A percentile compares a stretch with the other conserved stretches of the same genome.
Evolutionary conservation across 2,329 filamentous ascomycete species (phyloP).

Genomic region (Aureobasidium uvarum): DNA sequence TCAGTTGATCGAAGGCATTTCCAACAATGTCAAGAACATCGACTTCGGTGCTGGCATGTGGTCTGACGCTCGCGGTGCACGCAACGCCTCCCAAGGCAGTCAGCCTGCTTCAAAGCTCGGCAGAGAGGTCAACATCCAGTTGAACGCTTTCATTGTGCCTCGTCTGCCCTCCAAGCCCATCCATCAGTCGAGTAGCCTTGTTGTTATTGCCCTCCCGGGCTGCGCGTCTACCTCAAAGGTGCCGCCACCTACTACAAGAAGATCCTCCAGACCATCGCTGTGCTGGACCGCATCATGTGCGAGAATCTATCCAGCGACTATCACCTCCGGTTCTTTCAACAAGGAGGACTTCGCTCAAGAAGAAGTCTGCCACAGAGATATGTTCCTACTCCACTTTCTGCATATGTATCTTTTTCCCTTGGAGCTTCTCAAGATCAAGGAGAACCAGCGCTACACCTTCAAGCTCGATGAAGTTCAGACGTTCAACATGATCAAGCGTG

Average conservation of each 20-base stretch:
- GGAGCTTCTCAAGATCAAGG: conserved; percentile 54
- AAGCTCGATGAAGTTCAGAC: conserved; percentile 67
- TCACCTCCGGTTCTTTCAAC: too few species aligned
- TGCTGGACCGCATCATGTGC: conserved; percentile 85
- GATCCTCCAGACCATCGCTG: conserved; percentile 80
- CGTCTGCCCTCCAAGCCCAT: conserved; percentile 54
- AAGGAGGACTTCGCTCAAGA: too few species aligned
- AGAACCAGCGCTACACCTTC: conserved; percentile 57
- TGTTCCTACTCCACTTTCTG: too few species aligned
- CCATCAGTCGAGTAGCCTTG: not conserved
- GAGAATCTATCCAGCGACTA: conserved; percentile 63
- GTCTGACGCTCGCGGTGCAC: conserved; percentile 33
- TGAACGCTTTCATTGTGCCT: conserved; percentile 75
- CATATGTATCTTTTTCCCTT: conserved; percentile 49
- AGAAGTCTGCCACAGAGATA: too few species aligned
- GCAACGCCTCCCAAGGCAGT: conserved; percentile 33
- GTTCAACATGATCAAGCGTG: conserved; percentile 85
- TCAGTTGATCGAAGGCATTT: not conserved
- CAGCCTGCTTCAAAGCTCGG: conserved; percentile 44
- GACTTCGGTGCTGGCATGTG: conserved; percentile 35
- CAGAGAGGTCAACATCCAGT: conserved; percentile 41
- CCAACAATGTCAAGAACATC: conserved; percentile 32
- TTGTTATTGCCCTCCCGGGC: too few species aligned
- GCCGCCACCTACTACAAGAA: conserved; percentile 52
- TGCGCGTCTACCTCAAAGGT: too few species aligned